phyloP scores from a whole-genome alignment of 257 asterid genomes.

The Scutellaria baicalensis region DNA sequence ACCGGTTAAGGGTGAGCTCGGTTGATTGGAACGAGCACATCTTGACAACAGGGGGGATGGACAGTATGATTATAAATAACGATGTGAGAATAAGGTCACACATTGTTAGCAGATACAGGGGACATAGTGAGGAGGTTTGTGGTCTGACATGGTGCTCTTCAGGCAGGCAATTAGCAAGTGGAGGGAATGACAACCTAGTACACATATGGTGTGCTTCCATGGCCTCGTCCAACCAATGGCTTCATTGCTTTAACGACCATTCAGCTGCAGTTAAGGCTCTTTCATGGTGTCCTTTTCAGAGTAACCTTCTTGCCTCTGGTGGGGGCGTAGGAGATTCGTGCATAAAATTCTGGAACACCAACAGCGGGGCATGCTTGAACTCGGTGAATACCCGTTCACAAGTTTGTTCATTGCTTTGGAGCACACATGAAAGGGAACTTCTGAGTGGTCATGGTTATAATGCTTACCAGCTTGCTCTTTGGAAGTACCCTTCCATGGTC shows the following conservation, averaged over 20 bases:
- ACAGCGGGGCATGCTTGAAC: slow-evolving; percentile 35
- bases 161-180: slow-evolving; percentile 38
- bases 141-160: slow-evolving; percentile 34
- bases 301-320: slow-evolving; percentile 26
- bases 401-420: slow-evolving; percentile 45
- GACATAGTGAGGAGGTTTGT: slow-evolving; percentile 29
- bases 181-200: slow-evolving; percentile 34
- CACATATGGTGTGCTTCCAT: slow-evolving; percentile 23
- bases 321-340: slow-evolving; percentile 36
- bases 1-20: slow-evolving; percentile 27
- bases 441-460: slow-evolving; percentile 40
- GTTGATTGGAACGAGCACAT: slow-evolving; percentile 40
- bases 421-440: slow-evolving; percentile 31
- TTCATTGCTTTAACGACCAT: not conserved
- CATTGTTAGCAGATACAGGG: slow-evolving; percentile 23
- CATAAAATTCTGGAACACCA: slow-evolving; percentile 41
- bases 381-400: slow-evolving; percentile 40
- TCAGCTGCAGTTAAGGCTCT: slow-evolving; percentile 34
- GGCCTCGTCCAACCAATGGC: slow-evolving; percentile 27
- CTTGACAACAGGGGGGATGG: slow-evolving; percentile 37
- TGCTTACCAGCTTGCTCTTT: slow-evolving; percentile 35
- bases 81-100: slow-evolving; percentile 26
- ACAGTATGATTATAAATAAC: slow-evolving; percentile 26
- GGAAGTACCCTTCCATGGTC: slow-evolving; percentile 56
- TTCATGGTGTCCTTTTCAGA: slow-evolving; percentile 50